Evolutionary conservation across 176 grass and related monocot genomes (phyloP).

Genomic region (Oryza meridionalis): DNA sequence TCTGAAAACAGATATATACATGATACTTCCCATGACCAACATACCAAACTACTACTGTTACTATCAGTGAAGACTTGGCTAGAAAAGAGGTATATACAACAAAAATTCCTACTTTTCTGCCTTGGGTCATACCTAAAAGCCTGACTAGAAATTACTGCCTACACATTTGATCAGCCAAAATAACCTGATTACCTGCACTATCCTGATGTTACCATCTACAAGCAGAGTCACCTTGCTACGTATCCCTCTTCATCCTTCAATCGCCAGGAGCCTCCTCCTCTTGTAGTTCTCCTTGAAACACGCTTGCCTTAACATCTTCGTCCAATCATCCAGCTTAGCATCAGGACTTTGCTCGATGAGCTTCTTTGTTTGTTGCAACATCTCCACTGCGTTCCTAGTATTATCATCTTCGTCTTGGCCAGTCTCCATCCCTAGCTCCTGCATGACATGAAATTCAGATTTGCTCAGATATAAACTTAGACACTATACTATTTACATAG

Average conservation of each 20-base stretch:
- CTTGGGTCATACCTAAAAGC: not conserved
- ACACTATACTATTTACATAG: not conserved
- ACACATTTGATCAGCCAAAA: conserved; percentile 12
- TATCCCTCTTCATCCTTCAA: not conserved
- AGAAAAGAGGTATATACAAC: conserved; percentile 4
- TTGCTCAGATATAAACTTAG: not conserved
- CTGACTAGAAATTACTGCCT: not conserved
- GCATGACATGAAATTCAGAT: not conserved
- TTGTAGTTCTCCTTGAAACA: conserved; percentile 64
- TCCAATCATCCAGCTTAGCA: conserved; percentile 34
- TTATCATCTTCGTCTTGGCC: not conserved
- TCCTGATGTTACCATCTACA: not conserved
- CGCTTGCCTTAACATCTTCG: conserved; percentile 58
- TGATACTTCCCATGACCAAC: not conserved
- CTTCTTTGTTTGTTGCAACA: conserved; percentile 38
- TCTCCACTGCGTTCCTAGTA: conserved; percentile 20
- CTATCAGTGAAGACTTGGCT: not conserved
- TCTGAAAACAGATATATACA: not conserved
- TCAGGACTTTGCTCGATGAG: conserved; percentile 57
- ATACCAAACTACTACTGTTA: not conserved
- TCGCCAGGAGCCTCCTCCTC: conserved; percentile 30
- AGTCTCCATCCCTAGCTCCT: conserved; percentile 30
- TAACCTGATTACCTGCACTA: not conserved
- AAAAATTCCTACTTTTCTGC: not conserved
- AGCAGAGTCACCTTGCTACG: not conserved